phyloP scores from a whole-genome alignment of 1,284 basidiomycete genomes.

The Phlebopus sp. region DNA sequence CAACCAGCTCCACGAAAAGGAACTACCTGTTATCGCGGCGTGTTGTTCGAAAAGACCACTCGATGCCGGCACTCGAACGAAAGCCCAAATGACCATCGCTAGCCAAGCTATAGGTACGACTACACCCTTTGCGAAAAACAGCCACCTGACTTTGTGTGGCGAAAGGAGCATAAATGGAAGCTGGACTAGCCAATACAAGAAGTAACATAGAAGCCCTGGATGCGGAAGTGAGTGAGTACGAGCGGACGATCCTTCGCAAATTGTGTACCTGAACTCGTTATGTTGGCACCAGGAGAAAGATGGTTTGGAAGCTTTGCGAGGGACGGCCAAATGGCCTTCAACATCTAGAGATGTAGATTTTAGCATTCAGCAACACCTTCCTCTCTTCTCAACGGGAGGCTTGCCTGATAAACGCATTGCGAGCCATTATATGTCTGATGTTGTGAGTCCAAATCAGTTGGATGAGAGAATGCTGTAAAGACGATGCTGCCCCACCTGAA shows the following conservation, averaged over 20 bases:
- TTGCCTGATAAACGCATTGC: constrained; percentile 29
- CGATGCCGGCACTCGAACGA: constrained; percentile 50
- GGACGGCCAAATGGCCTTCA: constrained; percentile 65
- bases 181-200: constrained; percentile 64
- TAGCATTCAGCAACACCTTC: background rate
- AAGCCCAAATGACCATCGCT: constrained; percentile 59
- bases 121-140: constrained; percentile 60
- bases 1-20: constrained; percentile 54
- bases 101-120: constrained; percentile 56
- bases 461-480: background rate
- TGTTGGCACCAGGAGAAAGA: constrained; percentile 48
- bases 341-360: constrained; percentile 39
- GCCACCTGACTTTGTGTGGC: constrained; percentile 56
- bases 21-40: constrained; percentile 36
- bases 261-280: constrained; percentile 47
- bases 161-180: constrained; percentile 63
- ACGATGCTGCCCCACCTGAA: constrained; percentile 34
- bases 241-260: background rate
- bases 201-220: constrained; percentile 53
- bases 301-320: constrained; percentile 53
- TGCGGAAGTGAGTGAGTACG: constrained; percentile 1
- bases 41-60: constrained; percentile 43
- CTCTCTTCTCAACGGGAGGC: background rate
- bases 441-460: background rate
- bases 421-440: constrained; percentile 26